Base-by-base conservation (phyloP, 371 early-diverging fungal genomes). In the Lichtheimia hyalospora region DNA sequence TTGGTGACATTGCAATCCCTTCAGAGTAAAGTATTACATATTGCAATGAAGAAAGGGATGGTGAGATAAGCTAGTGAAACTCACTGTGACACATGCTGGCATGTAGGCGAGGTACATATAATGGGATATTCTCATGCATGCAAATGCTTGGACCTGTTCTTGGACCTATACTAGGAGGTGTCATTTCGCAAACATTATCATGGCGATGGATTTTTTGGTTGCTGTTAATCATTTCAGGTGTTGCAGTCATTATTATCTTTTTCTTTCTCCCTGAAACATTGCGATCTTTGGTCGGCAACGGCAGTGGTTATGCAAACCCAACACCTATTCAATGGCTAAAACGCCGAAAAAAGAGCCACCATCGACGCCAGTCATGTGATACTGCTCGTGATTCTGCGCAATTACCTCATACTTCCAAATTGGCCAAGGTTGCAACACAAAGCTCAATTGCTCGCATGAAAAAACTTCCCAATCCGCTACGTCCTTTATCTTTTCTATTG, bases 201-300 rank as follows among this genome's bases (percentile, higher is more conserved):
- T 61, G 57, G 54, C 48, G 78, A 51, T 66, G 74, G 66, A 77
- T 78, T 28, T 83, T 84, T 61, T 84, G 87, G 83, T 43, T 83
- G 41, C 64, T 84, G 50, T 57, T 79, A 0, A 82, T 78, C 24
- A 59, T 77, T 49, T 82, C 83, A 5, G 73, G 74, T 14, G 40
- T 75, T 2, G 66, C 81, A 24, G 70, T 81, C 21, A 20, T 74
- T 16, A 27, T 77, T 16, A 66, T 83, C 13, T 40, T 77, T 25
- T 73, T 84, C 60, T 73, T 83, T 39, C 63, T 86, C 28, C 86
- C 88, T 5, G 88, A 87, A 58, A 87, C 88, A 0, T 75, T 83
- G 27, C 79, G 81, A 21, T 60, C 73, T 0, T 54, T 80, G 10
- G 83, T 79, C 3, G 64, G 66, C 21, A 64, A 70, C 44, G 70